Base-by-base conservation (phyloP, 2,329 filamentous ascomycete genomes). In the Teratosphaeria destructans region DNA sequence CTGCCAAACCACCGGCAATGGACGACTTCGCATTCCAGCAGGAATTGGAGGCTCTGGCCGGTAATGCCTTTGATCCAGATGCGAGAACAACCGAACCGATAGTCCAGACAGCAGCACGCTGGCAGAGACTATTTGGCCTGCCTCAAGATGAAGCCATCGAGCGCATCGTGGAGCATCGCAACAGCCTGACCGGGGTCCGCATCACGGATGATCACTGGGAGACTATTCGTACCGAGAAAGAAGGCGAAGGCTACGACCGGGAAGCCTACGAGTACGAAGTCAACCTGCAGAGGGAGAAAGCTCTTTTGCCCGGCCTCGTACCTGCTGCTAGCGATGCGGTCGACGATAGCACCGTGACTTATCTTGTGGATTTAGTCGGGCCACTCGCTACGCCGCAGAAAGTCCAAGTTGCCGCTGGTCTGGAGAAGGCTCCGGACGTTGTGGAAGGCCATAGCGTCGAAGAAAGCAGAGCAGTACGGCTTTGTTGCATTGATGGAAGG, bases 211-310 rank as follows among this genome's bases (percentile, higher is more conserved):
- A 70, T 5, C 72, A 74, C 35, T 77, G 74, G 73, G 62, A 66
- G 0, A 60, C 71, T 0, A 60, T 76, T 57, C 61, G 60, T 19
- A 43, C 59, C 0, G 67, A 69, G 11, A 71, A 70, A 57, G 72
- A 74, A 62, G 63, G 64, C 0, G 56, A 67, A 27, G 74, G 73
- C 14, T 73, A 72, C 59, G 72, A 75, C 54, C 71, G 71, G 12
- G 73, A 76, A 59, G 70, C 72, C 1, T 77, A 76, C 60, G 74
- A 77, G 63, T 72, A 75, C 52, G 69, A 68, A 29, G 62, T 73
- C 2, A 64, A 66, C 12, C 57, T 73, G 10, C 65, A 67, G 35
- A 64, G 68, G 54, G 63, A 69, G 64, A 61, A 60, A 60, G 54
- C 70, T 59, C 57, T 67, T 54, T 39, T 70, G 57, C 16, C 63